Evolutionary conservation across 2,329 filamentous ascomycete species (phyloP).

Genomic region (Alternaria burnsii): DNA sequence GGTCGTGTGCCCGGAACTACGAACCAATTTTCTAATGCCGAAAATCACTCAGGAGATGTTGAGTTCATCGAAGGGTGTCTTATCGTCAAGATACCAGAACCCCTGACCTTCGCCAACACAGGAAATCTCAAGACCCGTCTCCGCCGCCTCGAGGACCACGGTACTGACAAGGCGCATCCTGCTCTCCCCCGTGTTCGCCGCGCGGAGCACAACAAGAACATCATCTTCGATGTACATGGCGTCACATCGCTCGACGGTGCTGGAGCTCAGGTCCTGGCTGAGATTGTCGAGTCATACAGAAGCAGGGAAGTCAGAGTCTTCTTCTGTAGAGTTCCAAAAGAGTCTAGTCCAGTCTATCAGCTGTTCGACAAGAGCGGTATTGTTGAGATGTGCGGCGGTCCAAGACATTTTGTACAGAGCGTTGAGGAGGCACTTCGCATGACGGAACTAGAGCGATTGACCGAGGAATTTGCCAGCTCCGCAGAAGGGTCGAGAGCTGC

Average conservation of each 20-base stretch:
- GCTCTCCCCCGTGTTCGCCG: slow-evolving; percentile 81
- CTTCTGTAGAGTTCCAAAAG: slow-evolving; percentile 68
- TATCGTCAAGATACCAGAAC: slow-evolving; percentile 97
- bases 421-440: slow-evolving; percentile 85
- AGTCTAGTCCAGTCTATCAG: slow-evolving; percentile 68
- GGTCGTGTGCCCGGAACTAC: slow-evolving; percentile 83
- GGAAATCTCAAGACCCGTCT: slow-evolving; percentile 88
- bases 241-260: slow-evolving; percentile 94
- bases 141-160: slow-evolving; percentile 85
- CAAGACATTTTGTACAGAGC: slow-evolving; percentile 78
- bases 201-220: slow-evolving; percentile 84
- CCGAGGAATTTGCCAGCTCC: slow-evolving; percentile 46
- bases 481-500: slow-evolving; percentile 33
- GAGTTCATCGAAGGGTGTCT: slow-evolving; percentile 92
- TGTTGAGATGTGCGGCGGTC: slow-evolving; percentile 80
- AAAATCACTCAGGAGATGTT: slow-evolving; percentile 72
- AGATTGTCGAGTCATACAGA: slow-evolving; percentile 86
- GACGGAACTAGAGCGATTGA: slow-evolving; percentile 74
- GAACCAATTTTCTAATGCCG: slow-evolving; percentile 85
- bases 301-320: slow-evolving; percentile 79
- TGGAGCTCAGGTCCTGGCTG: slow-evolving; percentile 86
- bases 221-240: slow-evolving; percentile 98
- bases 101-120: slow-evolving; percentile 95
- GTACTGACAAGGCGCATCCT: slow-evolving; percentile 84
- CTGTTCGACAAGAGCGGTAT: slow-evolving; percentile 84